phyloP scores from a whole-genome alignment of 1,139 yeast genomes.

The Taphrina pruni region DNA sequence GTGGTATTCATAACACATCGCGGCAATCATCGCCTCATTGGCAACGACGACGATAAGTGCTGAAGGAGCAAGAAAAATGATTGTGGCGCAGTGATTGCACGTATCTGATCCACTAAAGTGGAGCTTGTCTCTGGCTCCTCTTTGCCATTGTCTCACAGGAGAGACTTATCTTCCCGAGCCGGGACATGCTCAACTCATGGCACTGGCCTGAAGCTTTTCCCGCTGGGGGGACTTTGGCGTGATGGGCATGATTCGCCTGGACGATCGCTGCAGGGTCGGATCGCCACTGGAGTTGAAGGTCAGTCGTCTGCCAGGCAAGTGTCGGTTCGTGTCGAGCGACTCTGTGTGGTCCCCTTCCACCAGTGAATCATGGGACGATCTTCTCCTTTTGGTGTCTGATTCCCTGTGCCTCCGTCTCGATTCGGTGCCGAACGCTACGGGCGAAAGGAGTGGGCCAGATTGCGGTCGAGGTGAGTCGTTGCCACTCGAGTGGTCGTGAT shows the following conservation, averaged over 20 bases:
- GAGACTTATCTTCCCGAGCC: too few species aligned
- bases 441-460: conserved; percentile 13
- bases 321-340: background rate
- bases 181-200: conserved; percentile 7
- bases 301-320: conserved; percentile 2
- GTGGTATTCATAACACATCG: too few species aligned
- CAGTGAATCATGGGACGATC: background rate
- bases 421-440: conserved; percentile 1
- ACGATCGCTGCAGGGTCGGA: background rate
- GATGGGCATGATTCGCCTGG: conserved; percentile 4
- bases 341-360: background rate
- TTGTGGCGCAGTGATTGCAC: too few species aligned
- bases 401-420: background rate
- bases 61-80: too few species aligned
- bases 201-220: conserved; percentile 8
- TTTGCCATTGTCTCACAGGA: too few species aligned
- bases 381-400: background rate
- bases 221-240: conserved; percentile 19
- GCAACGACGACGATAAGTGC: too few species aligned
- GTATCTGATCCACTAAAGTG: too few species aligned
- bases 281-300: conserved; percentile 20
- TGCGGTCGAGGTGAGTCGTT: conserved; percentile 8
- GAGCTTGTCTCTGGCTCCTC: too few species aligned
- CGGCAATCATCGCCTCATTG: too few species aligned
- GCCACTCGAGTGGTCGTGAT: conserved; percentile 11